These are phyloP conservation scores for Beauveria sp. DNA, from an alignment of 2,329 filamentous ascomycete species.

Conservation along the genomic window DNA sequence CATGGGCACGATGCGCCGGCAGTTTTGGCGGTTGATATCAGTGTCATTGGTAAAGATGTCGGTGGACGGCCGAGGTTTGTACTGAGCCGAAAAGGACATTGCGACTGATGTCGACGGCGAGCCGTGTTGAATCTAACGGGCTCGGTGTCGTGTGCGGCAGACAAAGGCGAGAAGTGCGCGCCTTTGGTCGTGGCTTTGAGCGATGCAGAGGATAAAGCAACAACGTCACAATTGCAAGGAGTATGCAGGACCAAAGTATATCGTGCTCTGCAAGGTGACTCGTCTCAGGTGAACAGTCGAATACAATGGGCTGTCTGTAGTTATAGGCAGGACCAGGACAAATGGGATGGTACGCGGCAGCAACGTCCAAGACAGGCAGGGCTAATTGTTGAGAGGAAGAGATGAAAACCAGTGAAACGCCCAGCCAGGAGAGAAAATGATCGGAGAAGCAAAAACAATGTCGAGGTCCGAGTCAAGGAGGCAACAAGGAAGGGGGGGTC, in stretches of 20 bases:
- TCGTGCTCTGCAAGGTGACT: background rate
- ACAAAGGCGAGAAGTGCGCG: background rate
- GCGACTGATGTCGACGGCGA: background rate
- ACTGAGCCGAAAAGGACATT: slow-evolving; percentile 25
- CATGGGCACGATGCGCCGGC: slow-evolving; percentile 62
- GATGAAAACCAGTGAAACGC: background rate
- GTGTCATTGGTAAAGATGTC: slow-evolving; percentile 59
- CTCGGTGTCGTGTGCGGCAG: background rate
- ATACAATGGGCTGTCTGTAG: background rate
- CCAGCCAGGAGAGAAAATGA: background rate
- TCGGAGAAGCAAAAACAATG: background rate
- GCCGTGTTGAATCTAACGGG: background rate
- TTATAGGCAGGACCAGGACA: background rate
- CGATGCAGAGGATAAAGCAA: background rate
- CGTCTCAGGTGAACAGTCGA: background rate
- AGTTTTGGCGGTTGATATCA: slow-evolving; percentile 59
- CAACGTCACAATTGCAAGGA: background rate
- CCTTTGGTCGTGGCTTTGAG: background rate
- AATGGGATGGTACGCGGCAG: background rate
- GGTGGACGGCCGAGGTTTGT: slow-evolving; percentile 36
- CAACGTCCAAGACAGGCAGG: background rate
- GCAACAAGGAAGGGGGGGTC: slow-evolving; percentile 1
- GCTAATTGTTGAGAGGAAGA: background rate
- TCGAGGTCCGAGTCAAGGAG: background rate
- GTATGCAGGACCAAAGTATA: background rate